Evolutionary conservation across 176 grass and related monocot species (phyloP), one percentile per base, ranked within the genome.

Genomic region (Urochloa ruziziensis): DNA sequence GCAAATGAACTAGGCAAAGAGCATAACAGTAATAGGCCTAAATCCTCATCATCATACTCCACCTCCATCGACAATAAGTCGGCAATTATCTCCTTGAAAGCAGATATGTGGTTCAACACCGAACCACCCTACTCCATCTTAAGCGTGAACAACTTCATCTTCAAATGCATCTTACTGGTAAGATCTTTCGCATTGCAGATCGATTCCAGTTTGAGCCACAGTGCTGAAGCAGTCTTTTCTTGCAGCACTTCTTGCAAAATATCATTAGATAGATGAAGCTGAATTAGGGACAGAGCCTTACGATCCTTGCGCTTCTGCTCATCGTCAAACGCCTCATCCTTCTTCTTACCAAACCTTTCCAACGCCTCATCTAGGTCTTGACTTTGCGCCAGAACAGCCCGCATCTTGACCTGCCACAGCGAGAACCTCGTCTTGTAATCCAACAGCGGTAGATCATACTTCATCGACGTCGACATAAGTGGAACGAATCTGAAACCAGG

Each of bases 251-350:
- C 29, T 48, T 80, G 77, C 48, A 53, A 52, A n/a, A 80, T 80
- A 28, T 80, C 77, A 43, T 66, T 80, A 49, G 25, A 43, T 19
- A 80, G 63, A 68, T 81, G 78, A 49, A 81, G 27, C n/a, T 68
- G 78, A 56, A 69, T 54, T 17, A 51, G 13, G 0, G 47, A n/a
- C n/a, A n/a, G n/a, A n/a, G n/a, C n/a, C n/a, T n/a, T n/a, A n/a
- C n/a, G n/a, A n/a, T n/a, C n/a, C 34, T 24, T 69, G 2, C 48
- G 18, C 47, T 42, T 69, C 11, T 81, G 37, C 18, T 68, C 64
- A 27, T 10, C 40, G 16, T 0, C 2, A 21, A n/a, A n/a, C n/a
- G 39, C 40, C 42, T 1, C 15, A 7, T 62, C n/a, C 6, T 19
- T 17, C 24, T 17, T 67, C 24, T 80, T 70, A 0, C 49, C 49